These are phyloP conservation scores for Colletotrichum paranaense DNA, from an alignment of 2,329 filamentous ascomycete genomes.

Conservation along the genomic window DNA sequence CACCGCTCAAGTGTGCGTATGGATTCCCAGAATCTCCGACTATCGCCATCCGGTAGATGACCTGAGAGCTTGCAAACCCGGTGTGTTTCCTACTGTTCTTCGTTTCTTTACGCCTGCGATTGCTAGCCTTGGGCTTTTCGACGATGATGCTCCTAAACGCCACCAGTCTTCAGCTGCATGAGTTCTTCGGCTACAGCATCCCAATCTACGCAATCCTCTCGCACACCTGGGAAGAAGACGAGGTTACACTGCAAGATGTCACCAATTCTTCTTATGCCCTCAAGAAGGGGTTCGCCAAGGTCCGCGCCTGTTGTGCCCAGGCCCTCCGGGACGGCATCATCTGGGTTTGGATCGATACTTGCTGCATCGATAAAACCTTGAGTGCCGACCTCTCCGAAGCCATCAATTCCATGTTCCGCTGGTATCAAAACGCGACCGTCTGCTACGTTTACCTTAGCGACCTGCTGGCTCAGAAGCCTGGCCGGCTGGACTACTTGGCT, in stretches of 20 bases:
- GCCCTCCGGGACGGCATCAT: constrained; percentile 37
- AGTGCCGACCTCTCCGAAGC: constrained; percentile 42
- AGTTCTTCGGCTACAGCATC: constrained; percentile 37
- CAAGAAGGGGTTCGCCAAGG: constrained; percentile 37
- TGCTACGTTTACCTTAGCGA: constrained; percentile 41
- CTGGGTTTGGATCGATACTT: constrained; percentile 45
- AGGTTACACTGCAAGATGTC: constrained; percentile 39
- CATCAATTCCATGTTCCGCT: constrained; percentile 43
- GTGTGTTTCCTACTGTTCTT: too few relatives aligned
- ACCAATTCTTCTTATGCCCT: neutral
- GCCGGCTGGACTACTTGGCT: neutral
- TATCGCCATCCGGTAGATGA: too few relatives aligned
- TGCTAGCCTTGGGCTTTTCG: neutral
- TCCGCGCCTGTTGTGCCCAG: constrained; percentile 37
- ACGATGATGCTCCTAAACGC: constrained; percentile 43
- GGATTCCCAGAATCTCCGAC: neutral
- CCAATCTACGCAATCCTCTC: constrained; percentile 46
- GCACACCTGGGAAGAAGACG: constrained; percentile 45
- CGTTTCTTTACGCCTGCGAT: neutral
- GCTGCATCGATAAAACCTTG: constrained; percentile 45
- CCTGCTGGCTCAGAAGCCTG: constrained; percentile 4
- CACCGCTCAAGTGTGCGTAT: neutral
- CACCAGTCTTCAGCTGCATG: constrained; percentile 33
- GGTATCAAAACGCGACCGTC: constrained; percentile 41
- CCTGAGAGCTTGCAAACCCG: too few relatives aligned